Conservation (phyloP, 768 basidiomycete species). For the Phylloporus arenicola region DNA sequence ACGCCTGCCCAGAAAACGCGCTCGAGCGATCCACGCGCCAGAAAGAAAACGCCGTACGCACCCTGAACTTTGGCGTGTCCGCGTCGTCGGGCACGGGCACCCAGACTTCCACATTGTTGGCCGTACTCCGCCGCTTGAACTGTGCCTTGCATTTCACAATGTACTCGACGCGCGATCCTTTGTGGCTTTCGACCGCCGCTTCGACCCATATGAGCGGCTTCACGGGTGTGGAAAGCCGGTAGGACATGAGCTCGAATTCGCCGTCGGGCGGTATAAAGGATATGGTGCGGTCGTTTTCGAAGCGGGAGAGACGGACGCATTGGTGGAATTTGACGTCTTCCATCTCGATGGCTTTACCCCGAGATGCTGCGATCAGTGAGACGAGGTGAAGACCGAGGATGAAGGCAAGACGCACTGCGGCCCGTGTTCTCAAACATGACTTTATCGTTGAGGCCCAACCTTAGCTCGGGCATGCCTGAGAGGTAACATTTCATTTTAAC, state of each 20-base stretch:
- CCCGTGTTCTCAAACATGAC: slow-evolving; percentile 99
- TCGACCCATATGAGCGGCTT: slow-evolving; percentile 96
- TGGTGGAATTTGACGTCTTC: slow-evolving; percentile 99
- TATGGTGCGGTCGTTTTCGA: slow-evolving; percentile 98
- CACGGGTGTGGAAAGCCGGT: slow-evolving; percentile 92
- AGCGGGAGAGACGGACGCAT: slow-evolving; percentile 93
- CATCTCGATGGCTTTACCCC: slow-evolving; percentile 99
- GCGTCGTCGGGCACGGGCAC: slow-evolving; percentile 99
- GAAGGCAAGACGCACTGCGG: slow-evolving; percentile 58
- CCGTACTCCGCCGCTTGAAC: slow-evolving; percentile 93
- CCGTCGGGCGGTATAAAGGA: slow-evolving; percentile 99
- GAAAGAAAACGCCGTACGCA: slow-evolving; percentile 26
- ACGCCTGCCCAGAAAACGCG: slow-evolving; percentile 50
- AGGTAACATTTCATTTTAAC: slow-evolving; percentile 99
- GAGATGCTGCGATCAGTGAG: slow-evolving; percentile 29
- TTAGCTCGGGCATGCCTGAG: slow-evolving; percentile 97
- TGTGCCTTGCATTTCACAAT: slow-evolving; percentile 96
- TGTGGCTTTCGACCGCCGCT: slow-evolving; percentile 91
- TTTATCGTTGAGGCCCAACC: slow-evolving; percentile 95
- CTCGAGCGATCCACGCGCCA: neutral
- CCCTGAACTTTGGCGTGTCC: slow-evolving; percentile 95
- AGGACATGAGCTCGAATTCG: slow-evolving; percentile 98
- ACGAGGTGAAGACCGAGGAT: neutral
- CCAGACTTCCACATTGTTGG: slow-evolving; percentile 98
- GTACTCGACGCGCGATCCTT: slow-evolving; percentile 90